These are phyloP conservation scores for Gyrodon lividus DNA, from an alignment of 768 basidiomycete genomes.

Conservation along the genomic window DNA sequence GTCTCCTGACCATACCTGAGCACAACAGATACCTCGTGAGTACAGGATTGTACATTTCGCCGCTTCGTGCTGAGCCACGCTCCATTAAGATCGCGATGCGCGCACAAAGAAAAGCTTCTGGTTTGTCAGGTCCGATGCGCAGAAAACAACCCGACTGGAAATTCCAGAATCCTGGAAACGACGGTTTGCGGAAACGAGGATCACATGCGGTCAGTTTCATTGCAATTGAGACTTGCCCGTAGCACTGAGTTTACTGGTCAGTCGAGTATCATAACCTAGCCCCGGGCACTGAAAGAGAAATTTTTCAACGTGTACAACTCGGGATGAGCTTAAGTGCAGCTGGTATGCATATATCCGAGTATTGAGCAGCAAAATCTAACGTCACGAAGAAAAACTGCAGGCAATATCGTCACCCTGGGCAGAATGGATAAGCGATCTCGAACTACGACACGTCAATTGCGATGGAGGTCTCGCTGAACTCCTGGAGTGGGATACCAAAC, in stretches of 20 bases:
- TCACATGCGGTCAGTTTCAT: slow-evolving; percentile 61
- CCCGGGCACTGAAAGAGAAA: slow-evolving; percentile 65
- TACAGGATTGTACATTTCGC: slow-evolving; percentile 10
- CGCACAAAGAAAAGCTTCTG: slow-evolving; percentile 62
- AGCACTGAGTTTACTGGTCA: slow-evolving; percentile 23
- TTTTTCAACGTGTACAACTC: slow-evolving; percentile 81
- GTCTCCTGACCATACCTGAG: slow-evolving; percentile 7
- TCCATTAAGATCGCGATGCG: slow-evolving; percentile 51
- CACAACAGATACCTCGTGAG: slow-evolving; percentile 54
- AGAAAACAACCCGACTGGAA: slow-evolving; percentile 44
- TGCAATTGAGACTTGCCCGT: neutral
- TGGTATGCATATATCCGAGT: slow-evolving; percentile 38
- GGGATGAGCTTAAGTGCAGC: slow-evolving; percentile 74
- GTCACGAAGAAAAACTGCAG: slow-evolving; percentile 65
- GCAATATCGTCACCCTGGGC: slow-evolving; percentile 74
- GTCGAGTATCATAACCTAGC: slow-evolving; percentile 67
- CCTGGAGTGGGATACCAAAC: slow-evolving; percentile 62
- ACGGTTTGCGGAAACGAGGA: slow-evolving; percentile 51
- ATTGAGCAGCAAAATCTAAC: neutral
- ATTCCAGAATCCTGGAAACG: slow-evolving; percentile 54
- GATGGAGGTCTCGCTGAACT: slow-evolving; percentile 57
- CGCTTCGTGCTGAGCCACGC: slow-evolving; percentile 1
- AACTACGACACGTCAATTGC: slow-evolving; percentile 52
- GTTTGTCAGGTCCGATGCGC: slow-evolving; percentile 51
- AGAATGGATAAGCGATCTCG: slow-evolving; percentile 62